phyloP scores from a whole-genome alignment of 176 grass and related monocot genomes.

The Calamus simplicifolius region DNA sequence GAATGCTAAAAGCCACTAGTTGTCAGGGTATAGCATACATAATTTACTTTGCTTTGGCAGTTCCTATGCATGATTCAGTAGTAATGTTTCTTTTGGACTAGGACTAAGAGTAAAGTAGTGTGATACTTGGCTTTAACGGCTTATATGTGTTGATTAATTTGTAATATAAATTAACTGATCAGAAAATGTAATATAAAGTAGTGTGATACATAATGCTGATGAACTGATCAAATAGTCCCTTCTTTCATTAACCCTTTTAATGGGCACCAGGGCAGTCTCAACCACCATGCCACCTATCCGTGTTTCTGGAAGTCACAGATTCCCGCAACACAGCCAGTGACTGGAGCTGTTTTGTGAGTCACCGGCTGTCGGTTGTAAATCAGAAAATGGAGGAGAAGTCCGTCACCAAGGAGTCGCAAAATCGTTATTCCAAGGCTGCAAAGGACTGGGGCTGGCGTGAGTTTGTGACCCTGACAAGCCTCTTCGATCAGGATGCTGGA shows the following conservation, averaged over 20 bases:
- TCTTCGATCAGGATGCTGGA: conserved; percentile 91
- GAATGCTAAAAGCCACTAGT: too few relatives aligned
- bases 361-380: conserved; percentile 83
- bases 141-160: too few relatives aligned
- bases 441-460: conserved; percentile 99
- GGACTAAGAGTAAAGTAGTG: too few relatives aligned
- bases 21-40: too few relatives aligned
- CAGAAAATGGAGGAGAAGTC: conserved; percentile 85
- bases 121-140: too few relatives aligned
- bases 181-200: too few relatives aligned
- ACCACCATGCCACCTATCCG: conserved; percentile 90
- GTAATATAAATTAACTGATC: too few relatives aligned
- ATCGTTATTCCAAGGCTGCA: conserved; percentile 91
- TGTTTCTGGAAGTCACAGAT: conserved; percentile 94
- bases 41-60: too few relatives aligned
- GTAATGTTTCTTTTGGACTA: too few relatives aligned
- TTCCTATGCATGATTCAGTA: too few relatives aligned
- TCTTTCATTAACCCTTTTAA: conserved; percentile 5
- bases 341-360: conserved; percentile 97
- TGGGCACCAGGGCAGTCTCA: conserved; percentile 88
- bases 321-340: conserved; percentile 57
- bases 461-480: conserved; percentile 85
- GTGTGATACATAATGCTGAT: too few relatives aligned
- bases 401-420: conserved; percentile 94
- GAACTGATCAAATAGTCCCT: background rate